Evolutionary conservation across 2,329 filamentous ascomycete species (phyloP).

Genomic region (Aspergillus jensenii): DNA sequence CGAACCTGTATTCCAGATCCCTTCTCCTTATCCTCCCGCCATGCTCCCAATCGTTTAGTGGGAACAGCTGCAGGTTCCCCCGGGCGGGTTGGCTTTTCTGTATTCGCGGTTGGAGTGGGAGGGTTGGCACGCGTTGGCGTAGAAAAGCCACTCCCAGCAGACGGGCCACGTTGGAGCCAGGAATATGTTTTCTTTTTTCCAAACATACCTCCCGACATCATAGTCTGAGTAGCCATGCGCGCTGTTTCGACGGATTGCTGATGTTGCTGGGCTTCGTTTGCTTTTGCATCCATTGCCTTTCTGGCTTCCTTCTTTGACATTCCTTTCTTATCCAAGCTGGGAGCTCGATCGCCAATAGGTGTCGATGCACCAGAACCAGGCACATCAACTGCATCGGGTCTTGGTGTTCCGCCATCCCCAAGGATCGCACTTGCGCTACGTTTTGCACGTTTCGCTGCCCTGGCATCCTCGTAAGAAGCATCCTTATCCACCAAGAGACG

Average conservation of each 20-base stretch:
- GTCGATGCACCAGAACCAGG: constrained; percentile 61
- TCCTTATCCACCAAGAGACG: constrained; percentile 66
- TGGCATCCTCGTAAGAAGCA: constrained; percentile 69
- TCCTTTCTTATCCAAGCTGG: constrained; percentile 64
- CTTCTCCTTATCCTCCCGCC: constrained; percentile 75
- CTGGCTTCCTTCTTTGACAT: constrained; percentile 87
- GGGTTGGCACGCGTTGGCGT: constrained; percentile 35
- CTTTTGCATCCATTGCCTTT: constrained; percentile 69
- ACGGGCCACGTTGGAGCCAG: constrained; percentile 44
- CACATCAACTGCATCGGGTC: constrained; percentile 58
- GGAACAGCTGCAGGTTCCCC: constrained; percentile 37
- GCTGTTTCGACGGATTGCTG: constrained; percentile 82
- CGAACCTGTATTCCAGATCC: constrained; percentile 79
- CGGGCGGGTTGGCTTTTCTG: constrained; percentile 29
- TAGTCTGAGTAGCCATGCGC: constrained; percentile 69
- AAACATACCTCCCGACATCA: constrained; percentile 51
- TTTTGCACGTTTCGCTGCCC: constrained; percentile 66
- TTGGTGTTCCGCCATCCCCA: constrained; percentile 49
- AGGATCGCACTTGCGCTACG: constrained; percentile 57
- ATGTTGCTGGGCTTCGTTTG: constrained; percentile 75
- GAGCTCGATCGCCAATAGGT: constrained; percentile 49
- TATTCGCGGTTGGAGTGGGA: constrained; percentile 29
- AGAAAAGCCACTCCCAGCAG: constrained; percentile 38
- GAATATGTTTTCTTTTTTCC: constrained; percentile 49
- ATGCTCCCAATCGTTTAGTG: constrained; percentile 67